Evolutionary conservation across 129 eudicot genomes (phyloP).

Genomic region (sunflower (Helianthus annuus)): DNA sequence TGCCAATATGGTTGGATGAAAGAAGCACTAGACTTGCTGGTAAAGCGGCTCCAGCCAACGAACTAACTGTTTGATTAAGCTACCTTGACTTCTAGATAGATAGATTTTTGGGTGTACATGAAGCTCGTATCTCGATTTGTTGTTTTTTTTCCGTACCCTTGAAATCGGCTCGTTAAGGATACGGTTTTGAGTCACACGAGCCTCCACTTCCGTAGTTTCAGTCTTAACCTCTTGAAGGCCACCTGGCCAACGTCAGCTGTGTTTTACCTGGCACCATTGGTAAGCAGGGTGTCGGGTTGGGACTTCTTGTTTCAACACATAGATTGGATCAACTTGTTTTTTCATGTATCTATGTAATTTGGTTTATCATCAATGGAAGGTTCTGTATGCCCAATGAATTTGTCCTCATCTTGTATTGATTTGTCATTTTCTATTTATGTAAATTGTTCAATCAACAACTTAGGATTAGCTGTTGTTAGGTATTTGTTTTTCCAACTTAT

Average conservation of each 20-base stretch:
- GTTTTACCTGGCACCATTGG: too few species aligned
- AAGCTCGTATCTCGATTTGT: constrained; percentile 10
- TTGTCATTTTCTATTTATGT: neutral
- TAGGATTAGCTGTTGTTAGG: neutral
- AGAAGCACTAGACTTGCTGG: constrained; percentile 62
- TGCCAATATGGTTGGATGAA: constrained; percentile 67
- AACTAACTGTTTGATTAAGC: constrained; percentile 14
- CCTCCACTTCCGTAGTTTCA: neutral
- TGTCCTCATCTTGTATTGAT: constrained; percentile 6
- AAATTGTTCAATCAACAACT: neutral
- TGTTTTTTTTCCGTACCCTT: constrained; percentile 21
- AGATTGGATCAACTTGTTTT: neutral
- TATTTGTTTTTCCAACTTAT: neutral
- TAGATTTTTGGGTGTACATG: constrained; percentile 1
- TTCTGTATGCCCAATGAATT: neutral
- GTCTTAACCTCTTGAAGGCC: too few species aligned
- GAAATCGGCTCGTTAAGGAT: constrained; percentile 8
- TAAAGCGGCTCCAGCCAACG: constrained; percentile 40
- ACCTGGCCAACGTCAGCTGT: too few species aligned
- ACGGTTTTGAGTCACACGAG: constrained; percentile 27
- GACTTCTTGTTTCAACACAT: neutral
- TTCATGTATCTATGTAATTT: neutral
- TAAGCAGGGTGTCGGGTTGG: neutral
- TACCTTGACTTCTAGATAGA: constrained; percentile 35
- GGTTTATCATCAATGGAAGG: neutral